phyloP scores from a whole-genome alignment of 495 filamentous ascomycete genomes.

The Tuber borchii region DNA sequence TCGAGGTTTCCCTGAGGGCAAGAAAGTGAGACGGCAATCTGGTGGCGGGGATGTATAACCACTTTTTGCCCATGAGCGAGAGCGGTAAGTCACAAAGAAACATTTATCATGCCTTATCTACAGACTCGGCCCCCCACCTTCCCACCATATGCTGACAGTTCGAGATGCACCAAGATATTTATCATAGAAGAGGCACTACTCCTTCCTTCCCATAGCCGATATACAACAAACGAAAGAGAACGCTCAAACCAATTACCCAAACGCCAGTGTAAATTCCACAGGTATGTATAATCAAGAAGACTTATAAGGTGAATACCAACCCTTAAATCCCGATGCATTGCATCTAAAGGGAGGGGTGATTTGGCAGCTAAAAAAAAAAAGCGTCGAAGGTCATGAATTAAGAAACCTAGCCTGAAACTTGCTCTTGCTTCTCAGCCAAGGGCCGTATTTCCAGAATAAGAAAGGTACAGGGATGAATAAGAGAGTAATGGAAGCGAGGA shows the following conservation, averaged over 20 bases:
- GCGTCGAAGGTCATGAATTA: background rate
- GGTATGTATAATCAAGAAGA: background rate
- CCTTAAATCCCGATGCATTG: background rate
- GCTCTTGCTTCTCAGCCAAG: slow-evolving; percentile 15
- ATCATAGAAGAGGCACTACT: background rate
- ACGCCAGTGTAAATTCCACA: background rate
- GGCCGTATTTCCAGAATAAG: slow-evolving; percentile 29
- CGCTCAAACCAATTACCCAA: background rate
- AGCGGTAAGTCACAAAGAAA: background rate
- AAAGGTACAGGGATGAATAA: slow-evolving; percentile 24
- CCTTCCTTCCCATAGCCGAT: background rate
- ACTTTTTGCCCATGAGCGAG: background rate
- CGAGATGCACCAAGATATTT: background rate
- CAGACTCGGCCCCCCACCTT: background rate
- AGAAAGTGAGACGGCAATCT: background rate
- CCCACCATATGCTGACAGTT: background rate
- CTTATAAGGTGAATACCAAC: background rate
- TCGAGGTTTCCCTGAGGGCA: background rate
- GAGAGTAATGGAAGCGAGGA: slow-evolving; percentile 52
- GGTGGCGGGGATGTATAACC: background rate
- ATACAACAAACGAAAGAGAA: background rate
- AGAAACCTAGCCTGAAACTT: background rate
- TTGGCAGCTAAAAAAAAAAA: background rate
- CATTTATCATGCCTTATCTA: background rate
- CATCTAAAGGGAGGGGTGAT: background rate